phyloP scores from a whole-genome alignment of 2,329 filamentous ascomycete species.

The Fusarium subtropicale region DNA sequence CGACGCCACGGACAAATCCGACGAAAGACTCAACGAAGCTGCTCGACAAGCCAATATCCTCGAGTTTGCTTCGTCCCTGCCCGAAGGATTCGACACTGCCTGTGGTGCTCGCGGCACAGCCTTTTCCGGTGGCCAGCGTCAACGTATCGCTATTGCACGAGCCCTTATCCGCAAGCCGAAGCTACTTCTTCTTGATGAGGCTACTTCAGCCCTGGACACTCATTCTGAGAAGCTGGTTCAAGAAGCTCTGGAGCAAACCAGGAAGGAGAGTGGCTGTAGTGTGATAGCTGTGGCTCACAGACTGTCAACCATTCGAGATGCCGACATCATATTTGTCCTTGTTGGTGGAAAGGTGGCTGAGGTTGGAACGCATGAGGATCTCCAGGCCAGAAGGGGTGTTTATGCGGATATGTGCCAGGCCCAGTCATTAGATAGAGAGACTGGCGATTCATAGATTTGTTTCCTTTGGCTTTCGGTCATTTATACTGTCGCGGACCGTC shows the following conservation, averaged over 20 bases:
- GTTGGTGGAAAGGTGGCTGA: slow-evolving; percentile 67
- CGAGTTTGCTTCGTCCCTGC: slow-evolving; percentile 54
- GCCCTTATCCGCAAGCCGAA: slow-evolving; percentile 71
- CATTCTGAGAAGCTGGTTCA: slow-evolving; percentile 71
- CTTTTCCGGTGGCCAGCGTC: slow-evolving; percentile 74
- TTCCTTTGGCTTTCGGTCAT: background rate
- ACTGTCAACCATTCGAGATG: slow-evolving; percentile 65
- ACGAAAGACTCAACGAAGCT: slow-evolving; percentile 54
- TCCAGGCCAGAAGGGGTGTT: slow-evolving; percentile 56
- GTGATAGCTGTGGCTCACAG: slow-evolving; percentile 72
- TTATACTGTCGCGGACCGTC: background rate
- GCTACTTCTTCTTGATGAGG: slow-evolving; percentile 75
- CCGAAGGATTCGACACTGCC: slow-evolving; percentile 64
- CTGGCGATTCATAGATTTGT: background rate
- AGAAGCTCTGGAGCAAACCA: slow-evolving; percentile 57
- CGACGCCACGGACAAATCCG: slow-evolving; percentile 30
- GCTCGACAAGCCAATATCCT: slow-evolving; percentile 61
- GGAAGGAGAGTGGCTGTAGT: slow-evolving; percentile 52
- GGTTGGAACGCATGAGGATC: slow-evolving; percentile 67
- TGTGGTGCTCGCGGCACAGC: slow-evolving; percentile 72
- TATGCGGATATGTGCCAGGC: slow-evolving; percentile 38
- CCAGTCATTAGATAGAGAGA: slow-evolving; percentile 27
- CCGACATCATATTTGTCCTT: slow-evolving; percentile 73
- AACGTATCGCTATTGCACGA: slow-evolving; percentile 74
- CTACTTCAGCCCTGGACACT: slow-evolving; percentile 69